These are phyloP conservation scores for Aspergillus felis DNA, from an alignment of 2,329 filamentous ascomycete genomes.

Conservation along the genomic window DNA sequence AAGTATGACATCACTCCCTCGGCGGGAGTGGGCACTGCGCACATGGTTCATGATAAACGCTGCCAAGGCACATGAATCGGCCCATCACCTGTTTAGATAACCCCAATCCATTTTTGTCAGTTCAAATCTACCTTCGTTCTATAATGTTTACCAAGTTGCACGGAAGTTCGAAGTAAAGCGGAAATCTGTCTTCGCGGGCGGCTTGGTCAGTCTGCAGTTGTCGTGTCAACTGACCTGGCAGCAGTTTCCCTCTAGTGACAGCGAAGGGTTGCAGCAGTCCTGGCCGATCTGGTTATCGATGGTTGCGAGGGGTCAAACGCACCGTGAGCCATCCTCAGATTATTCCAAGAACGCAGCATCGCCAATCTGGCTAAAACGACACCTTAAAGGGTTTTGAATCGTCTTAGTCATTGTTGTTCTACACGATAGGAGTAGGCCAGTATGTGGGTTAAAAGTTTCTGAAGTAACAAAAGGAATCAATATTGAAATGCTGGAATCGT, in stretches of 20 bases:
- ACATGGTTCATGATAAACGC: background rate
- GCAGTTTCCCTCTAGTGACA: too few species aligned
- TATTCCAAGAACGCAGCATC: background rate
- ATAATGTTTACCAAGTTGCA: background rate
- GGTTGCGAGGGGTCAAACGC: too few species aligned
- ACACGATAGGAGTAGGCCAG: background rate
- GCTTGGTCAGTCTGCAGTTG: too few species aligned
- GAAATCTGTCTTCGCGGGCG: too few species aligned
- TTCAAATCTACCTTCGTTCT: background rate
- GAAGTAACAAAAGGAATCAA: constrained; percentile 20
- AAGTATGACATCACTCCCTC: background rate
- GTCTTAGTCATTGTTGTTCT: background rate
- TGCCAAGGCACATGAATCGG: background rate
- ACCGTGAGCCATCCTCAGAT: too few species aligned
- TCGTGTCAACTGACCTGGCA: too few species aligned
- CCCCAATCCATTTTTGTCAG: background rate
- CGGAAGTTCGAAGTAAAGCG: too few species aligned
- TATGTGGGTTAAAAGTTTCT: background rate
- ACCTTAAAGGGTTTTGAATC: background rate
- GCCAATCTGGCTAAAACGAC: background rate
- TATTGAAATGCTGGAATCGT: constrained; percentile 28
- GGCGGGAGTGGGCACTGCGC: background rate
- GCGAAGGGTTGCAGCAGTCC: too few species aligned
- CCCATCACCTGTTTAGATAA: background rate
- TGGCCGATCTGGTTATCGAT: too few species aligned